These are phyloP conservation scores for Myxozyma geophila DNA, from an alignment of 805 yeast species.

Conservation along the genomic window DNA sequence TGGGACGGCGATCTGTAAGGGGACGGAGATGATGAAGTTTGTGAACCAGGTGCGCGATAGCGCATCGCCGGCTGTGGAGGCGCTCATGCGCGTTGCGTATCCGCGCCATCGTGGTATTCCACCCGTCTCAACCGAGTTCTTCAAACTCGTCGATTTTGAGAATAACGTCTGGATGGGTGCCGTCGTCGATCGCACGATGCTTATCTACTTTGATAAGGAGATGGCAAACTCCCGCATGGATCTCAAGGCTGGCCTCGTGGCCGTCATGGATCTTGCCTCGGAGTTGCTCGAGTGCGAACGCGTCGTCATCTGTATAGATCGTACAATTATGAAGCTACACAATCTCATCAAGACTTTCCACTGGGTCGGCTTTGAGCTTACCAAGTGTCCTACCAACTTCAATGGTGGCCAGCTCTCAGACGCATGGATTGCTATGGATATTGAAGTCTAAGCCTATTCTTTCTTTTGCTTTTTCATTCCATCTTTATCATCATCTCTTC, in stretches of 20 bases:
- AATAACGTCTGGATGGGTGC: slow-evolving; percentile 36
- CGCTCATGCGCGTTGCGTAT: slow-evolving; percentile 30
- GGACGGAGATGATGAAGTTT: slow-evolving; percentile 16
- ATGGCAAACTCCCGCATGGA: slow-evolving; percentile 22
- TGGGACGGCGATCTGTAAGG: slow-evolving; percentile 37
- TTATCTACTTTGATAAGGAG: slow-evolving; percentile 35
- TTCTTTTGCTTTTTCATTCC: background rate
- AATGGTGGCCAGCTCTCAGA: slow-evolving; percentile 32
- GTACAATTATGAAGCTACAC: slow-evolving; percentile 24
- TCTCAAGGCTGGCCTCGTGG: slow-evolving; percentile 33
- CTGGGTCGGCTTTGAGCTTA: slow-evolving; percentile 39
- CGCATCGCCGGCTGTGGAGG: slow-evolving; percentile 26
- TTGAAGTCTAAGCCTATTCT: slow-evolving; percentile 26
- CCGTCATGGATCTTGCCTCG: slow-evolving; percentile 38
- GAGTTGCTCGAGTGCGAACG: slow-evolving; percentile 37
- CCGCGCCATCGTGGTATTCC: slow-evolving; percentile 23
- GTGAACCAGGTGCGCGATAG: slow-evolving; percentile 5
- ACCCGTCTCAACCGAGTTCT: slow-evolving; percentile 17
- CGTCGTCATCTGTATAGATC: slow-evolving; percentile 38
- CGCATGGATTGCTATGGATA: slow-evolving; percentile 38
- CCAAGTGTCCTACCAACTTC: slow-evolving; percentile 21
- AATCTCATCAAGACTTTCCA: slow-evolving; percentile 27
- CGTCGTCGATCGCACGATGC: slow-evolving; percentile 30
- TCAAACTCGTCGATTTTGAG: slow-evolving; percentile 31
- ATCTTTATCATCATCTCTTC: background rate